These are phyloP conservation scores for Cryptococcus sp. DNA, from an alignment of 1,284 basidiomycete genomes.

Conservation along the genomic window DNA sequence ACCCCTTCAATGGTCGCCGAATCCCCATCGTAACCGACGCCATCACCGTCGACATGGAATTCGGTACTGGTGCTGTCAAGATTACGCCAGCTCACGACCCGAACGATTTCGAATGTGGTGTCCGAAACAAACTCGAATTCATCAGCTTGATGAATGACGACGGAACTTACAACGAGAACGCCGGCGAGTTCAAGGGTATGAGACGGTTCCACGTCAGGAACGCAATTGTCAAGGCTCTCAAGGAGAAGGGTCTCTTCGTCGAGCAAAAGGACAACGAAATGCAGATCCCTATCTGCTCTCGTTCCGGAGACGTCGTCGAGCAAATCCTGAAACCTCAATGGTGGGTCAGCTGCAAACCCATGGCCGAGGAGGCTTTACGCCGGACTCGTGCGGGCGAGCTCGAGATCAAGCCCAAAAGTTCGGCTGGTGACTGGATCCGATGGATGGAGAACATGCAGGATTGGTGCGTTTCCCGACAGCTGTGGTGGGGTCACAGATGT, in stretches of 20 bases:
- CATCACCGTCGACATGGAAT: slow-evolving; percentile 88
- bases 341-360: slow-evolving; percentile 95
- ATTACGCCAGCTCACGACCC: slow-evolving; percentile 99
- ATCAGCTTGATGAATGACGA: slow-evolving; percentile 97
- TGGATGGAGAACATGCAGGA: slow-evolving; percentile 98
- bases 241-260: slow-evolving; percentile 82
- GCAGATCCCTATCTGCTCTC: slow-evolving; percentile 91
- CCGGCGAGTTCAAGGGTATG: slow-evolving; percentile 86
- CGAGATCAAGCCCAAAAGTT: slow-evolving; percentile 76
- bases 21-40: slow-evolving; percentile 88
- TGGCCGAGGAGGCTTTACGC: slow-evolving; percentile 82
- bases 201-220: slow-evolving; percentile 93
- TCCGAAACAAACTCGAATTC: slow-evolving; percentile 85
- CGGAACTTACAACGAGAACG: slow-evolving; percentile 91
- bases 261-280: slow-evolving; percentile 95
- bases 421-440: slow-evolving; percentile 92
- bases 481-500: slow-evolving; percentile 99
- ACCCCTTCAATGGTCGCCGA: slow-evolving; percentile 86
- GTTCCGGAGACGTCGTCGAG: slow-evolving; percentile 96
- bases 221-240: slow-evolving; percentile 79
- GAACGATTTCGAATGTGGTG: slow-evolving; percentile 95
- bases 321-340: slow-evolving; percentile 97
- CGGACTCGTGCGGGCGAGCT: slow-evolving; percentile 85
- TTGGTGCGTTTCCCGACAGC: slow-evolving; percentile 98
- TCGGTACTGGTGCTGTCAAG: slow-evolving; percentile 98